A percentile compares a stretch with the other conserved stretches of the same genome.
Conservation (phyloP, 2,329 filamentous ascomycete genomes). For the Thielaviopsis ethacetica region DNA sequence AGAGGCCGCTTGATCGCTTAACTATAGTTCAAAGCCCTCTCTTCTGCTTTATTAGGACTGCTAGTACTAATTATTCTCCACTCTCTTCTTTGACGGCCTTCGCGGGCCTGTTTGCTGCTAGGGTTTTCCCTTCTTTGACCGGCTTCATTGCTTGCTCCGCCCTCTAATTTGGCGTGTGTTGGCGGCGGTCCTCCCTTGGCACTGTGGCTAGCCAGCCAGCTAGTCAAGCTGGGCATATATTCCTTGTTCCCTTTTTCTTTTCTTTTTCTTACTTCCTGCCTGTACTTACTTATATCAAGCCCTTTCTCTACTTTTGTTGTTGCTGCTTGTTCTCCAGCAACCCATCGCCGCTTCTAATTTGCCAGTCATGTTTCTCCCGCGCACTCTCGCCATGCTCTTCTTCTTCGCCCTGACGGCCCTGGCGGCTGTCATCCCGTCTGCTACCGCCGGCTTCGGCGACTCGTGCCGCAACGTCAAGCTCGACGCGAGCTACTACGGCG, state of each 20-base stretch:
- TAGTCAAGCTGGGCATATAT: background rate
- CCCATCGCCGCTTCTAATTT: background rate
- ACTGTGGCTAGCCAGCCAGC: no score
- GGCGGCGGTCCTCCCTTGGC: background rate
- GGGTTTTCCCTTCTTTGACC: no score
- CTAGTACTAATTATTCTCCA: no score
- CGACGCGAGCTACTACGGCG: conserved; percentile 5
- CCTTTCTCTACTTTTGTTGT: background rate
- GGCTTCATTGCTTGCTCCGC: no score
- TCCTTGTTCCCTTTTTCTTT: background rate
- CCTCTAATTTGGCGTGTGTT: background rate
- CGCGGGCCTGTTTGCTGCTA: no score
- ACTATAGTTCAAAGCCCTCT: no score
- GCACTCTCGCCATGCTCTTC: background rate
- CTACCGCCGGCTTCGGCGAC: background rate
- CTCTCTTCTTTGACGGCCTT: no score
- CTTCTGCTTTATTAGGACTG: no score
- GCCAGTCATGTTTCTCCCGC: background rate
- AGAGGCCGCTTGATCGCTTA: no score
- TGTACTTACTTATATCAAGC: background rate
- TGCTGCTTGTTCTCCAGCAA: background rate
- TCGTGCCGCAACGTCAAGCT: conserved; percentile 5
- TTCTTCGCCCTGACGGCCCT: background rate
- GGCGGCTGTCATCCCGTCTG: background rate
- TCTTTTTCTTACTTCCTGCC: background rate